A percentile compares a stretch with the other conserved stretches of the same genome.
Evolutionary conservation across 2,329 filamentous ascomycete genomes (phyloP).

Genomic region (Calonectria pauciramosa): DNA sequence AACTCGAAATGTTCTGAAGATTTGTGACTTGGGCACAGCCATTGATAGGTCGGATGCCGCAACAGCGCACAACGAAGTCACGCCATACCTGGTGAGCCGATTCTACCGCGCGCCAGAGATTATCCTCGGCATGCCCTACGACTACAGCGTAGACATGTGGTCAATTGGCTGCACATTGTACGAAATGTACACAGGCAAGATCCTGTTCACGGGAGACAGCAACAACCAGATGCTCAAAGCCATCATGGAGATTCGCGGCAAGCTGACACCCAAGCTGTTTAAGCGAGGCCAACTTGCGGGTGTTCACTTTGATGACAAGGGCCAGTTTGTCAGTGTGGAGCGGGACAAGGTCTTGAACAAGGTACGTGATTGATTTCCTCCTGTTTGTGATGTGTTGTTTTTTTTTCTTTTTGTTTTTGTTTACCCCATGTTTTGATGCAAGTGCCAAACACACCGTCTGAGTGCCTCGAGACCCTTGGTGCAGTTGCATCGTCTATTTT

Average conservation of each 20-base stretch:
- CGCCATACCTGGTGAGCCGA: conserved; percentile 94
- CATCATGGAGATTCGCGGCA: conserved; percentile 96
- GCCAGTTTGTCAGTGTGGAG: conserved; percentile 88
- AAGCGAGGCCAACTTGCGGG: conserved; percentile 83
- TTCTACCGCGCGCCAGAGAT: conserved; percentile 98
- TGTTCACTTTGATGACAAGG: conserved; percentile 86
- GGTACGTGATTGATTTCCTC: conserved; percentile 57
- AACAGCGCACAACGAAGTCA: conserved; percentile 84
- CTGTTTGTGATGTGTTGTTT: conserved; percentile 6
- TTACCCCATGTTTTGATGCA: conserved; percentile 30
- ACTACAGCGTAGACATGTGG: conserved; percentile 97
- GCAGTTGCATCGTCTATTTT: conserved; percentile 42
- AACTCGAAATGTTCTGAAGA: conserved; percentile 86
- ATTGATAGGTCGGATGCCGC: conserved; percentile 86
- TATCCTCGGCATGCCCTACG: conserved; percentile 95
- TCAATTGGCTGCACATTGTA: conserved; percentile 97
- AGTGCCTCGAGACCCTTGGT: conserved; percentile 21
- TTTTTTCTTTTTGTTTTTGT: conserved; percentile 25
- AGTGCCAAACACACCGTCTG: conserved; percentile 35
- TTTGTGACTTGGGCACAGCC: conserved; percentile 97
- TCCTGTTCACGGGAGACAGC: conserved; percentile 92
- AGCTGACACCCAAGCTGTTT: conserved; percentile 89
- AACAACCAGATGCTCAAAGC: conserved; percentile 99
- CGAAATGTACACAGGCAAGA: conserved; percentile 97
- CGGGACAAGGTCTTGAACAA: conserved; percentile 90